Evolutionary conservation across 108 stramenopile genomes (phyloP), one percentile per base, ranked within the genome.

Genomic region (Pseudonitzschia pungens): DNA sequence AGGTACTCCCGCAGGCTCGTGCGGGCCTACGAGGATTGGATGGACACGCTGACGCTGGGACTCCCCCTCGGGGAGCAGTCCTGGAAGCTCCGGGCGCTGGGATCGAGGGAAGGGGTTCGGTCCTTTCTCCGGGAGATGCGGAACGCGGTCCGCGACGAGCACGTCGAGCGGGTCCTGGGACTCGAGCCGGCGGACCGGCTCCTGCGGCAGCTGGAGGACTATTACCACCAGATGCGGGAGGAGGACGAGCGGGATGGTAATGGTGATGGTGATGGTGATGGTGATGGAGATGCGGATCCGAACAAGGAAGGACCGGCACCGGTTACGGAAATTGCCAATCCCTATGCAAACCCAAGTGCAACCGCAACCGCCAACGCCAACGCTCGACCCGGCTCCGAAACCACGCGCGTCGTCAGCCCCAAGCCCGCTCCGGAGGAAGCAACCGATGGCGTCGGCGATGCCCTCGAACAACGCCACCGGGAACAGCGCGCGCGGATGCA

Each of bases 101-200:
- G 83, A 8, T 76, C 76, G 16, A 88, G 87, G 44, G 58, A 52
- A 29, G 69, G 75, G 41, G 77, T 92, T 45, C 87, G 87, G 71
- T 71, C 70, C 26, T 84, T 75, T 60, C 68, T 93, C 36, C 56
- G 81, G 28, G 29, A 76, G 0, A 91, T 91, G 89, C 68, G 92
- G 10, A 67, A 86, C 73, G 78, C 84, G 33, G 76, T 87, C 36
- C 85, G 87, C 12, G 75, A 78, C 56, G 78, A 83, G 21, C 83
- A 89, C 66, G 75, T 93, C 45, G 86, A 86, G 54, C 72, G 69
- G 6, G 54, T 88, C 45, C 86, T 77, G 69, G 88, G 89, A 29
- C 66, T 55, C 10, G 89, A 88, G 74, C 78, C 75, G 70, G 78
- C 86, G 0, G 72, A 79, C 24, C 43, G 53, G 21, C 60, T 91